Evolutionary conservation across 2,329 filamentous ascomycete species (phyloP).

Genomic region (Calonectria fujianensis): DNA sequence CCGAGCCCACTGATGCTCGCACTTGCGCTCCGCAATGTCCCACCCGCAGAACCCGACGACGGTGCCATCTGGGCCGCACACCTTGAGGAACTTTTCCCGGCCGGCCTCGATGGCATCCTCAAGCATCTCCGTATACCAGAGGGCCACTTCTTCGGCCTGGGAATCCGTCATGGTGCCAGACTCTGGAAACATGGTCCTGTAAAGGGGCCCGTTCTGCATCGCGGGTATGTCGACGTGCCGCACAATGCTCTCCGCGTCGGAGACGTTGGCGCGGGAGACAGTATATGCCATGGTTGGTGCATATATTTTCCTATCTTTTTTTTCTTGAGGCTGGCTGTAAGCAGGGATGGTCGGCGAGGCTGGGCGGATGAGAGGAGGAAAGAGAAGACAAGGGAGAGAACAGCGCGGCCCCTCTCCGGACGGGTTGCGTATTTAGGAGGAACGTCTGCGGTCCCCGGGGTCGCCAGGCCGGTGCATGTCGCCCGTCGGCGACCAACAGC

Average conservation of each 20-base stretch:
- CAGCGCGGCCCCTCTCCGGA: not conserved
- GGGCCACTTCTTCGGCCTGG: not conserved
- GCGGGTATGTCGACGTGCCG: conserved; percentile 3
- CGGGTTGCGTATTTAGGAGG: conserved; percentile 1
- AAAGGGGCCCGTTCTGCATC: not conserved
- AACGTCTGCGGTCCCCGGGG: not conserved
- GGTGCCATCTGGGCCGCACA: not conserved
- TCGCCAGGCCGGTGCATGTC: not conserved
- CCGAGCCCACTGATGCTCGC: not conserved
- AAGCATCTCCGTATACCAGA: conserved; percentile 5
- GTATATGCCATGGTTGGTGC: conserved; percentile 11
- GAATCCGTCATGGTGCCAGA: not conserved
- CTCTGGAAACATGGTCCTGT: not conserved
- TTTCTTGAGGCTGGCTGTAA: not conserved
- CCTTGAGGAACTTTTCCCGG: not conserved
- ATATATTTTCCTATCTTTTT: not conserved
- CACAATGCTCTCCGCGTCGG: not conserved
- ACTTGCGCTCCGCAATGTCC: not conserved
- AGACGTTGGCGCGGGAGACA: not conserved
- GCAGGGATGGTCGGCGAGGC: not conserved
- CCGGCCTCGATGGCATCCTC: not conserved
- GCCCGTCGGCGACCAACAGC: not conserved
- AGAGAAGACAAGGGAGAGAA: conserved; percentile 17
- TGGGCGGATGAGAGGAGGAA: not conserved
- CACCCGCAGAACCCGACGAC: conserved; percentile 13